Percentiles rank a stretch among this genome's conserved stretches.
These are phyloP conservation scores for Kodamaea arcana DNA, from an alignment of 1,139 yeast genomes.

Conservation along the genomic window DNA sequence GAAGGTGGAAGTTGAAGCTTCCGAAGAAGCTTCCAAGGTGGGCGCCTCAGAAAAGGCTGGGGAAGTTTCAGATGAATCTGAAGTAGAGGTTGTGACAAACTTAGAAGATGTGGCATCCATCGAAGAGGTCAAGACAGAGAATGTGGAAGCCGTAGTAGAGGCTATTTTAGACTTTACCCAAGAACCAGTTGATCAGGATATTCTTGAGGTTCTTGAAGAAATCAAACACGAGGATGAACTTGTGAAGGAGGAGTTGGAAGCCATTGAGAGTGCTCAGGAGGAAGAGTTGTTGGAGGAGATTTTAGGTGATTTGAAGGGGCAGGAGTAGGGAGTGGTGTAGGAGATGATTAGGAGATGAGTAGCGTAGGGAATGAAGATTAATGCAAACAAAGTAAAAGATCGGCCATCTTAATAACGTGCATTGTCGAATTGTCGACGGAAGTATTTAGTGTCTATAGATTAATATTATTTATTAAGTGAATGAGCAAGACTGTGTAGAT, in stretches of 20 bases:
- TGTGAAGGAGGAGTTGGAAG: conserved; percentile 1
- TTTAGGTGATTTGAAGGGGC: background rate
- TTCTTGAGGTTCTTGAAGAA: background rate
- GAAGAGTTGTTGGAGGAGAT: conserved; percentile 1
- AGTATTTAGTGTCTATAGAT: background rate
- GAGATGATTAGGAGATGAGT: too few relatives aligned
- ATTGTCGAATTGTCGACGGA: too few relatives aligned
- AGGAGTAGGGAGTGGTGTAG: background rate
- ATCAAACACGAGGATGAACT: background rate
- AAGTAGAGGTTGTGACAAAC: too few relatives aligned
- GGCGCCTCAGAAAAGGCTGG: background rate
- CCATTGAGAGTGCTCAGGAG: conserved; percentile 1
- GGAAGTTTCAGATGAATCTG: too few relatives aligned
- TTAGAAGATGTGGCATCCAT: too few relatives aligned
- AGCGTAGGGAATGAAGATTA: too few relatives aligned
- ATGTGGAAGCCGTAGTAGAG: too few relatives aligned
- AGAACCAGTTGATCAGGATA: background rate
- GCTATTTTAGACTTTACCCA: background rate
- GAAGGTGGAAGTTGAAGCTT: background rate
- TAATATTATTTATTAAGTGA: too few relatives aligned
- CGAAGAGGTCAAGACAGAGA: too few relatives aligned
- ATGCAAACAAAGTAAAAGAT: too few relatives aligned
- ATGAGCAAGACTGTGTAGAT: too few relatives aligned
- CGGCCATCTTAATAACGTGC: too few relatives aligned
- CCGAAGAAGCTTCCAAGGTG: background rate